Evolutionary conservation across 495 filamentous ascomycete species (phyloP), one percentile per base, ranked within the genome.

Genomic region (Arthonia radiata): DNA sequence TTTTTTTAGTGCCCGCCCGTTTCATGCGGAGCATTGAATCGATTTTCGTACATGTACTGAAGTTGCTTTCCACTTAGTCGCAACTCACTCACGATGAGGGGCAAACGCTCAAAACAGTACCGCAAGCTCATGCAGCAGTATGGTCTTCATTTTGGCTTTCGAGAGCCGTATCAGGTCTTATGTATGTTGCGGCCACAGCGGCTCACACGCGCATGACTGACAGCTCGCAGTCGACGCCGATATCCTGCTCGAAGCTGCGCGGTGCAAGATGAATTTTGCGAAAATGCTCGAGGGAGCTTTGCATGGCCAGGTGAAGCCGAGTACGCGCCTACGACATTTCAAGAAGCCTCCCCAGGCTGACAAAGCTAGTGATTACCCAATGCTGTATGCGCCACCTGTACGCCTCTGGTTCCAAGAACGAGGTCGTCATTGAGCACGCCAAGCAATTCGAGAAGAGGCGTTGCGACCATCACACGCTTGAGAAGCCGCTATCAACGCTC

Each of bases 111-210:
- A 4, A 97, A 93, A 55, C 74, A 80, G 45, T 97, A 94, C 50
- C 71, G 78, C 42, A 90, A 90, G 67, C 62, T 93, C 31, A 93
- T 99, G 80, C 66, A 76, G 37, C 67, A 81, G 41, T 94, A 80
- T 64, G 64, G 65, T 40, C 54, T 79, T 33, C 63, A 58, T 25
- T 89, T 82, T 36, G 70, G 71, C 13, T 92, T 91, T 47, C 76
- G 82, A 30, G 75, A 81, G 43, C 79, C 83, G 4, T 94, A 92
- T 44, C 83, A 94, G 54, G 71, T 94, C 11, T 61, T 94, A 18
- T 48, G 70, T 76, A 53, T 26, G 54, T 36, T 10, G 7, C 30
- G 22, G 19, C 24, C n/a, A n/a, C n/a, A n/a, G n/a, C n/a, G n/a
- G n/a, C n/a, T n/a, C n/a, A n/a, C n/a, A n/a, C n/a, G n/a, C n/a